Base-by-base conservation (phyloP, 257 asterid species). In the Gentiana dahurica region DNA sequence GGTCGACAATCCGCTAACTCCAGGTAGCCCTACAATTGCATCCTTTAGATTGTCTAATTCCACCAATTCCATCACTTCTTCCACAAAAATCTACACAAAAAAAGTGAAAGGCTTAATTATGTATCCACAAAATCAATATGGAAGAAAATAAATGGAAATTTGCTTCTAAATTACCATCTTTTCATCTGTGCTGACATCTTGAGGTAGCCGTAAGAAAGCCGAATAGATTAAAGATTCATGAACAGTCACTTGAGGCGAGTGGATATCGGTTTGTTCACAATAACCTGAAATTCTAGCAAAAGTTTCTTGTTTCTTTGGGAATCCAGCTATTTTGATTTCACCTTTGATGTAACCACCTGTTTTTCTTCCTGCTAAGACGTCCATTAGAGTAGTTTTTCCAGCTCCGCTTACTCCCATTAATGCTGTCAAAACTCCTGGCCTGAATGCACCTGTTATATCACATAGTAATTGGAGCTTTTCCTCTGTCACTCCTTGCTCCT, bases 361-460 rank as follows among this genome's bases (percentile, higher is more conserved):
- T 57, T 83, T 83, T 13, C 88, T 68, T 49, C 88, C 93, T 0
- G 86, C 78, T 24, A 83, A 68, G 67, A 83, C 93, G 64, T 83
- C 93, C 93, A 83, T 78, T 34, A 83, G 67, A 1, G 88, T 83
- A 2, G 93, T 83, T 69, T 83, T 83, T 57, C 93, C 93, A 12
- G 93, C 93, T 63, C 93, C 93, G 55, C 93, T 83, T 53, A 83
- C 79, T 70, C 93, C 93, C 86, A 80, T 80, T 47, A 83, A 32
- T 5, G 93, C 88, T 45, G 93, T 83, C 73, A 83, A 57, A 60
- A 83, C 81, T 52, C 93, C 84, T 7, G 93, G 88, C 79, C 86
- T 78, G 47, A 80, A 83, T 59, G 86, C 71, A 50, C 93, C 88
- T 5, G 86, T 83, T 13, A 83, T 68, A 15, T 61, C 85, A 33